Base-by-base conservation (phyloP, 495 filamentous ascomycete species). In the Xylaria scruposa region DNA sequence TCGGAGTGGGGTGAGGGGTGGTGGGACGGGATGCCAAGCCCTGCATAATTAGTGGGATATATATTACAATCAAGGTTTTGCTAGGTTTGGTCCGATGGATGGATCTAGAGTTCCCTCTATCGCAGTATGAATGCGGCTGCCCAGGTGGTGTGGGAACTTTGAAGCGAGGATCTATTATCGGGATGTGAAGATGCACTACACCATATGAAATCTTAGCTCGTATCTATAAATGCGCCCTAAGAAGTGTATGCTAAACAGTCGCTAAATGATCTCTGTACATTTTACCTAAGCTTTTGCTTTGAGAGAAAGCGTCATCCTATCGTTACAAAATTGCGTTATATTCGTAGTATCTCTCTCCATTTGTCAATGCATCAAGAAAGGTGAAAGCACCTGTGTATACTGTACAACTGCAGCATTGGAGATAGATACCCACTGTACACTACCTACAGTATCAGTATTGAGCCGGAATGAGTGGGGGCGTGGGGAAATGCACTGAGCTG, bases 11-110 rank as follows among this genome's bases (percentile, higher is more conserved):
- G n/a, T n/a, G 26, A 40, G 15, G 26, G 54, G 65, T 21, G 49
- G 24, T 29, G 29, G 29, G 29, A n/a, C 51, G 51, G 21, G 51
- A 42, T 61, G 67, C 67, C 40, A 61, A 69, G 67, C n/a, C n/a
- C 58, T 60, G 31, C 31, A 38, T 59, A 38, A 21, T 17, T 21
- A 13, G 33, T 60, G 58, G 58, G 33, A 15, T 60, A 19, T 2
- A 60, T 21, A 13, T 13, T 53, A 42, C n/a, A 49, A 65, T 65
- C 26, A 49, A 36, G 40, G 40, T 31, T 46, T n/a, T 5, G 29
- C 63, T 40, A 40, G 63, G 46, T 53, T 67, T 44, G 17, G 40
- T 21, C 47, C 29, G 31, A 53, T 67, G 19, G 63, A 67, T 67
- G 63, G 44, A 53, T 67, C 63, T 53, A 53, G 63, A 53, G 44